Evolutionary conservation across 352 stramenopile species (phyloP).

Genomic region (Phytophthora litchii): DNA sequence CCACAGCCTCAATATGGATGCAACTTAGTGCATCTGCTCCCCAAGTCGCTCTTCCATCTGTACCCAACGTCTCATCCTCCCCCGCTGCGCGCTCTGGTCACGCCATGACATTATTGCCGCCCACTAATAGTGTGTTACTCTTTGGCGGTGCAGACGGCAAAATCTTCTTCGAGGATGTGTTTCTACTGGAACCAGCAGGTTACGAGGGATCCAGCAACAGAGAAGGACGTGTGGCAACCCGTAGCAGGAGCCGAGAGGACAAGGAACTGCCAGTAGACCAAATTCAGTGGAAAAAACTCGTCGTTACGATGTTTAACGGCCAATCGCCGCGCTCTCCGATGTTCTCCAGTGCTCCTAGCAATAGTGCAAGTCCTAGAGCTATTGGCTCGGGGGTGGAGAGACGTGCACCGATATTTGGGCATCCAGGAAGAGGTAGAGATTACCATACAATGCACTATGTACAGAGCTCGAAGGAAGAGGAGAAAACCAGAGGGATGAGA

Average conservation of each 20-base stretch:
- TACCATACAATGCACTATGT: slow-evolving; percentile 84
- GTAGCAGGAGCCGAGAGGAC: slow-evolving; percentile 3
- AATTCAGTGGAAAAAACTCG: slow-evolving; percentile 61
- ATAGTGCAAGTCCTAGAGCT: slow-evolving; percentile 8
- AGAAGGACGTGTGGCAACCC: not conserved
- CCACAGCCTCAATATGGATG: slow-evolving; percentile 33
- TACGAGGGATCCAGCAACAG: slow-evolving; percentile 15
- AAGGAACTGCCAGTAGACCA: not conserved
- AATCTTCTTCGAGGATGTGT: slow-evolving; percentile 67
- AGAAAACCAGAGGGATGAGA: slow-evolving; percentile 42
- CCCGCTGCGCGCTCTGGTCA: slow-evolving; percentile 59
- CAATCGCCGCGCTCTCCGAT: slow-evolving; percentile 24
- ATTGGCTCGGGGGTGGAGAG: slow-evolving; percentile 15
- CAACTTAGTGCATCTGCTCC: slow-evolving; percentile 15
- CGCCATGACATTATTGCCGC: slow-evolving; percentile 57
- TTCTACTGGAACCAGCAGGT: slow-evolving; percentile 50
- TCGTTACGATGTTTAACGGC: slow-evolving; percentile 35
- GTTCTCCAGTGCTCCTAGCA: slow-evolving; percentile 16
- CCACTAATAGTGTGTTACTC: slow-evolving; percentile 54
- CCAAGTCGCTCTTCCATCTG: not conserved
- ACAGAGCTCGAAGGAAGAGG: slow-evolving; percentile 38
- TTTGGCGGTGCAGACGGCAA: slow-evolving; percentile 69
- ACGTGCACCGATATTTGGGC: slow-evolving; percentile 17
- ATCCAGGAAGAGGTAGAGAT: slow-evolving; percentile 44
- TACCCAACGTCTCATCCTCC: not conserved